A percentile compares a stretch with the other conserved stretches of the same genome.
Conservation (phyloP, 2,329 filamentous ascomycete species). For the Phialemonium atrogriseum region DNA sequence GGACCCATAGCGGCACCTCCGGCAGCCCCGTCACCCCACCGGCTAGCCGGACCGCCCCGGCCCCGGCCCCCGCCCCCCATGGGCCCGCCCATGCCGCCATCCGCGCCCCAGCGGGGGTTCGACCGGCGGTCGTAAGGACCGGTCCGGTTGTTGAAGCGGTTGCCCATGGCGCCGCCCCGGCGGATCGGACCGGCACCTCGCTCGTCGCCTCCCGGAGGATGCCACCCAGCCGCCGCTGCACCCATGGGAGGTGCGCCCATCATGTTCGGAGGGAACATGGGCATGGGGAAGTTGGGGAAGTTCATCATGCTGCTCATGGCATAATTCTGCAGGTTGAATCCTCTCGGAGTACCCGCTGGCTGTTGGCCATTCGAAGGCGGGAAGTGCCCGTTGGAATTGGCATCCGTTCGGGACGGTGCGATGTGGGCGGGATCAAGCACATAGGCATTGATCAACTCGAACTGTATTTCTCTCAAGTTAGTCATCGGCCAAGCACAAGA, state of each 20-base stretch:
- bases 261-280: slow-evolving; percentile 39
- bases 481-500: slow-evolving; percentile 1
- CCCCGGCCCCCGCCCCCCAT: slow-evolving; percentile 40
- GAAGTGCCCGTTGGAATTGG: slow-evolving; percentile 94
- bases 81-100: slow-evolving; percentile 28
- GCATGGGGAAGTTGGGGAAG: slow-evolving; percentile 51
- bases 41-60: slow-evolving; percentile 36
- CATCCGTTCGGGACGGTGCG: slow-evolving; percentile 83
- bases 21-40: slow-evolving; percentile 66
- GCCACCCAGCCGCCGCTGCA: slow-evolving; percentile 37
- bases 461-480: slow-evolving; percentile 38
- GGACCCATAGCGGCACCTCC: slow-evolving; percentile 74
- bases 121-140: slow-evolving; percentile 67
- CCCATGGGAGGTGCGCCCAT: slow-evolving; percentile 41
- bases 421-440: slow-evolving; percentile 93
- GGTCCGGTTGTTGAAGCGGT: slow-evolving; percentile 52
- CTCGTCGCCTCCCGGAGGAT: slow-evolving; percentile 40
- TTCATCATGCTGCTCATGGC: slow-evolving; percentile 50
- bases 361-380: slow-evolving; percentile 69
- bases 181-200: slow-evolving; percentile 58
- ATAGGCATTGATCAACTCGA: slow-evolving; percentile 87
- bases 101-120: slow-evolving; percentile 41
- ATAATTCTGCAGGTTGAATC: slow-evolving; percentile 78
- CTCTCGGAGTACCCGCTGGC: slow-evolving; percentile 76
- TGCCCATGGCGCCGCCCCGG: slow-evolving; percentile 46